These are phyloP conservation scores for Scutellaria baicalensis DNA, from an alignment of 257 asterid species.

Conservation along the genomic window DNA sequence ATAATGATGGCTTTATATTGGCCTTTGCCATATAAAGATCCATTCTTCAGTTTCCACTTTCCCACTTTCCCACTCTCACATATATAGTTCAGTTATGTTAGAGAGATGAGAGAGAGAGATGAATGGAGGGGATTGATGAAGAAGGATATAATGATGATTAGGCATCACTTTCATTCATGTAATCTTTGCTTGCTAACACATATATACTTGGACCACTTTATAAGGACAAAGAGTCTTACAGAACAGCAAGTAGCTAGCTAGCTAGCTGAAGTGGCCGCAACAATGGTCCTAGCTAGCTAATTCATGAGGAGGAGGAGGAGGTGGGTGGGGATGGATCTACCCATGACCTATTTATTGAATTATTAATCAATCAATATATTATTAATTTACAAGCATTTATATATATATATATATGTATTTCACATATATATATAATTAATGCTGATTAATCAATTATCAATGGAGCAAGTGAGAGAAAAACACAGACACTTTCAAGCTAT, in stretches of 20 bases:
- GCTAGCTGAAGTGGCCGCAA: conserved; percentile 20
- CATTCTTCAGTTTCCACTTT: conserved; percentile 6
- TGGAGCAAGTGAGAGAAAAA: neutral
- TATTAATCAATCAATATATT: no score
- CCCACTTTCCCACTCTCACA: neutral
- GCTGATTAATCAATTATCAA: neutral
- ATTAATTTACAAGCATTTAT: no score
- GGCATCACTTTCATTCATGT: conserved; percentile 7
- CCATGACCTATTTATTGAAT: no score
- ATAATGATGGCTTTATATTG: neutral
- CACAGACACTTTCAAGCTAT: no score
- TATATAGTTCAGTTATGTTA: neutral
- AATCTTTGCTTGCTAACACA: neutral
- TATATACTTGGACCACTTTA: conserved; percentile 27
- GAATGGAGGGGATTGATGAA: neutral
- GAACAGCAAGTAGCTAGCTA: conserved; percentile 19
- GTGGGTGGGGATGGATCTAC: no score
- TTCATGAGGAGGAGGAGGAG: no score
- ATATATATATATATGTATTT: neutral
- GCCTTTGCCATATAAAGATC: conserved; percentile 4
- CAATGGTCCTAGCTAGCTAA: conserved; percentile 25
- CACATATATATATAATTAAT: no score
- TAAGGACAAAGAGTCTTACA: conserved; percentile 9
- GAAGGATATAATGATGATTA: neutral
- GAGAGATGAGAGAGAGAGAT: neutral